A percentile compares a stretch with the other conserved stretches of the same genome.
phyloP scores from a whole-genome alignment of 495 filamentous ascomycete species.

The Trichocladium uniseriatum region DNA sequence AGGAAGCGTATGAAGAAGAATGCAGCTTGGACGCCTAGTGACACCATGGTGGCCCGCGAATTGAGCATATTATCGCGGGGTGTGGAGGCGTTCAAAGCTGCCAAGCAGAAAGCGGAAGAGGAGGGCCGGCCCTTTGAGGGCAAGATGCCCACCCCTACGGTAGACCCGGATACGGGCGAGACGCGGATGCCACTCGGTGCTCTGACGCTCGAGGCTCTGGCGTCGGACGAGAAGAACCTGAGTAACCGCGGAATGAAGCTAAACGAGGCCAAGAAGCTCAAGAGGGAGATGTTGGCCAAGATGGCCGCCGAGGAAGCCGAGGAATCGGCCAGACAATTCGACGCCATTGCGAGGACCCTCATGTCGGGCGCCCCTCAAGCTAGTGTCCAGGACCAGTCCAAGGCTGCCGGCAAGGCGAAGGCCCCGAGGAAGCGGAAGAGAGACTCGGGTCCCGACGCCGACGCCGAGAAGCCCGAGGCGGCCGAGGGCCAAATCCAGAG shows the following conservation, averaged over 20 bases:
- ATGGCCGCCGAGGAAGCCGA: slow-evolving; percentile 61
- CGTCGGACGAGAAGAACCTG: slow-evolving; percentile 46
- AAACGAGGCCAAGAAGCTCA: slow-evolving; percentile 87
- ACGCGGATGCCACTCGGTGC: slow-evolving; percentile 40
- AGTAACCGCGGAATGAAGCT: slow-evolving; percentile 85
- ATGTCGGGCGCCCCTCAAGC: slow-evolving; percentile 34
- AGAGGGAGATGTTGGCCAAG: slow-evolving; percentile 61
- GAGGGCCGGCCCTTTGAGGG: slow-evolving; percentile 54
- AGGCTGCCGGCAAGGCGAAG: slow-evolving; percentile 25
- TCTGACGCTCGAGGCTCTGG: slow-evolving; percentile 40
- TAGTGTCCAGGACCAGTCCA: slow-evolving; percentile 16
- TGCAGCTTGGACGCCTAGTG: slow-evolving; percentile 85
- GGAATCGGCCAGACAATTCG: slow-evolving; percentile 49
- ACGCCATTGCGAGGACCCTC: slow-evolving; percentile 39
- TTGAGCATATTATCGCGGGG: slow-evolving; percentile 70
- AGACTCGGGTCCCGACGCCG: slow-evolving; percentile 37
- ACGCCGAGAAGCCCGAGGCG: slow-evolving; percentile 34
- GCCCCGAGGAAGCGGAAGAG: slow-evolving; percentile 45
- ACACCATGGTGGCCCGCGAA: slow-evolving; percentile 92
- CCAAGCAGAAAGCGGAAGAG: slow-evolving; percentile 58
- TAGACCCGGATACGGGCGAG: slow-evolving; percentile 39
- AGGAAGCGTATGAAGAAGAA: slow-evolving; percentile 99
- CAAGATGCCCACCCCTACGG: slow-evolving; percentile 34
- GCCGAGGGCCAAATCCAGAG: slow-evolving; percentile 21
- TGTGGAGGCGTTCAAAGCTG: slow-evolving; percentile 59